Evolutionary conservation across 805 yeast genomes (phyloP).

Genomic region (Starmerella potacharoeniae): DNA sequence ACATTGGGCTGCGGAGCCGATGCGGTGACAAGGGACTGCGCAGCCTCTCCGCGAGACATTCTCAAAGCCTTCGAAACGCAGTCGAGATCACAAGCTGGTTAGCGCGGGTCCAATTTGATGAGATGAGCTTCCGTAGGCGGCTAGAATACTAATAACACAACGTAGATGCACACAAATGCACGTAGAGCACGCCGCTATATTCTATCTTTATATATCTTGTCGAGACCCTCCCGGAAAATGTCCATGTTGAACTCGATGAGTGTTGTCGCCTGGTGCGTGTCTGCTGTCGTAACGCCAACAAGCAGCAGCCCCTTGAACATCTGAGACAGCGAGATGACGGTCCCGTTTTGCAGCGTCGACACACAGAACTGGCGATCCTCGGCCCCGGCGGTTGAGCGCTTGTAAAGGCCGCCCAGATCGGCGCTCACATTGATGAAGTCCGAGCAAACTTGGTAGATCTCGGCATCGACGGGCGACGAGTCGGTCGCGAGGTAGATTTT

Average conservation of each 20-base stretch:
- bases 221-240: constrained; percentile 58
- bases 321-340: constrained; percentile 71
- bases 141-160: no score
- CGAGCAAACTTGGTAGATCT: constrained; percentile 92
- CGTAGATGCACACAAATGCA: no score
- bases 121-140: no score
- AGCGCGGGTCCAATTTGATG: no score
- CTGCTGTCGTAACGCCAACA: constrained; percentile 72
- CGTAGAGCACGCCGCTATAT: not conserved
- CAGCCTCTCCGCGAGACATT: no score
- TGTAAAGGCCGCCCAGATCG: constrained; percentile 50
- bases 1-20: no score
- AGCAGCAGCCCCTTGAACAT: constrained; percentile 89
- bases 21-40: no score
- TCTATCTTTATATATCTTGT: constrained; percentile 15
- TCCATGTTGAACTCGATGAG: constrained; percentile 84
- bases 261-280: constrained; percentile 42
- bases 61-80: no score
- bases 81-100: no score
- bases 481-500: constrained; percentile 95
- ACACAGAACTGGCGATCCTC: constrained; percentile 13
- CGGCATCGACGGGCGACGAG: constrained; percentile 88
- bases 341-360: constrained; percentile 65
- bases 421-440: constrained; percentile 92
- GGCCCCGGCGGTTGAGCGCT: constrained; percentile 5